Percentiles rank a stretch among this genome's conserved stretches.
phyloP scores from a whole-genome alignment of 768 basidiomycete genomes.

The Amanita jacksonii region DNA sequence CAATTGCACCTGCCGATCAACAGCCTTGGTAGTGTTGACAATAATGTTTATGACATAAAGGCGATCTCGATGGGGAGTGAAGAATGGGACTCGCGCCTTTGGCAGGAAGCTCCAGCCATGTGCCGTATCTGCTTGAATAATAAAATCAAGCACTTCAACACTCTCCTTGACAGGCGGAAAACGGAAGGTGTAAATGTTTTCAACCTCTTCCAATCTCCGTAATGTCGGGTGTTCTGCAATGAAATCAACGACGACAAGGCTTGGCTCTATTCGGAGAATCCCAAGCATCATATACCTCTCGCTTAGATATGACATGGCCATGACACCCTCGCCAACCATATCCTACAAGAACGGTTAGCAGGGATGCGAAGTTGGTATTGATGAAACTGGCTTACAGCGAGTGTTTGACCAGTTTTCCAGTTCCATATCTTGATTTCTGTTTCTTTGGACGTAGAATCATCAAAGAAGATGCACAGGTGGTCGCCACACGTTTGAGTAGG shows the following conservation, averaged over 20 bases:
- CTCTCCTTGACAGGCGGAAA: conserved; percentile 27
- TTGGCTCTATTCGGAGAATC: conserved; percentile 17
- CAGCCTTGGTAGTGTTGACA: conserved; percentile 19
- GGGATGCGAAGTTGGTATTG: too few species aligned
- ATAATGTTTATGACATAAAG: conserved; percentile 39
- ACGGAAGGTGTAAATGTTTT: conserved; percentile 28
- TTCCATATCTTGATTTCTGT: conserved; percentile 54
- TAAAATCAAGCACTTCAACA: conserved; percentile 23
- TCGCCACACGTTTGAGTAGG: conserved; percentile 47
- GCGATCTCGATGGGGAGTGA: conserved; percentile 28
- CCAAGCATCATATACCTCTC: conserved; percentile 30
- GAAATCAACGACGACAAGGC: conserved; percentile 33
- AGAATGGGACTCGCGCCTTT: conserved; percentile 34
- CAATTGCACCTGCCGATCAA: conserved; percentile 24
- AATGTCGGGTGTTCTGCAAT: conserved; percentile 19
- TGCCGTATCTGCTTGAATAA: conserved; percentile 47
- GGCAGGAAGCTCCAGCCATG: conserved; percentile 32
- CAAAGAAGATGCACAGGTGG: conserved; percentile 40
- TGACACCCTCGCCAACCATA: conserved; percentile 23
- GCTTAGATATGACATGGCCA: conserved; percentile 35
- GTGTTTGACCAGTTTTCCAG: conserved; percentile 46
- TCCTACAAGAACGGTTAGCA: conserved; percentile 14
- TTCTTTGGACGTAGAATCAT: conserved; percentile 20
- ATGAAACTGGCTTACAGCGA: conserved; percentile 35
- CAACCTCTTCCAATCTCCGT: conserved; percentile 19